Evolutionary conservation across 257 asterid genomes (phyloP), one percentile per base, ranked within the genome.

Genomic region (Solanum paucissectum): DNA sequence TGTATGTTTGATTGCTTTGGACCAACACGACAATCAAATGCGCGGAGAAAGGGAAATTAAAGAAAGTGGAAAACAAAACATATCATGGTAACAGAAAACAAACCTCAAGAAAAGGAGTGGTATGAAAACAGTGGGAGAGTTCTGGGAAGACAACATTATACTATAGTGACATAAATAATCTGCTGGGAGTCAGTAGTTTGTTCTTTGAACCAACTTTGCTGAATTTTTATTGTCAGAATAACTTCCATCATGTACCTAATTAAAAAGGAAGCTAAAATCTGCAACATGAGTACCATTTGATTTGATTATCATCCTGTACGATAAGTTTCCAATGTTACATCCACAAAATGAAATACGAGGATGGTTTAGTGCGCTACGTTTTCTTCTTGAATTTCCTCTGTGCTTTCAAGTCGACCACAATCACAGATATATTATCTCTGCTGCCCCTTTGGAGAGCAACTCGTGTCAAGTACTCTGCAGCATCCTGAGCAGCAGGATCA

Each of bases 401-500:
- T 73, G 92, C 92, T 89, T 93, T 95, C 90, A 95, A 86, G 83
- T 94, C 96, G n/a, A 95, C 91, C 33, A 95, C 98, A 72, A 95
- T 90, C 84, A 95, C 96, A 27, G 98, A 91, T 37, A 95, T 93
- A 84, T 93, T 95, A 62, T 93, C 98, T 83, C 89, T 91, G 89
- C 96, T 93, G 76, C 98, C 97, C 90, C 91, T 93, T 79, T 90
- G 92, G 86, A 92, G 90, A 87, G 98, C 97, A 84, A 92, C 89
- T 32, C 87, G 90, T 2, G 96, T 77, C 68, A 94, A 93, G 89
- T 90, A 92, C 32, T 94, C 94, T 3, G 96, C 96, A 82, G 98
- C 98, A 74, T 92, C 98, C 69, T 94, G 95, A 37, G 98, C 92
- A 0, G 96, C 96, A 2, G 91, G 94, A 81, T 94, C 98, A 3